These are phyloP conservation scores for Phyllostachys edulis DNA, from an alignment of 176 grass and related monocot genomes.

Conservation along the genomic window DNA sequence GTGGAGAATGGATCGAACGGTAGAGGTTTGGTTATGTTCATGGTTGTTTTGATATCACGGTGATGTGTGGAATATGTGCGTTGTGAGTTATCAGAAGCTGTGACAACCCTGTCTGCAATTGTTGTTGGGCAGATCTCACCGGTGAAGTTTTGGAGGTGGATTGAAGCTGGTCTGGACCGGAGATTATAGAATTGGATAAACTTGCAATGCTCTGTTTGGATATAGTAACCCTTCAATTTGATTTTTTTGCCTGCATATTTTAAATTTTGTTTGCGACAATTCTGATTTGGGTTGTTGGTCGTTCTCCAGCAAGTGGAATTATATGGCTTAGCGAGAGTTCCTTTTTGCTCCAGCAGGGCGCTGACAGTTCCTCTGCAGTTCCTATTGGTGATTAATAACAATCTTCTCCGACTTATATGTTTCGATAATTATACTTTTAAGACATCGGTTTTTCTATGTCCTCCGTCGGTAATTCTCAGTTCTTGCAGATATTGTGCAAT, in stretches of 20 bases:
- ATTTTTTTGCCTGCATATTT: neutral
- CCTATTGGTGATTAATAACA: neutral
- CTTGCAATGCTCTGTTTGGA: neutral
- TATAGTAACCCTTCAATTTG: neutral
- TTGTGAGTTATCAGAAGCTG: neutral
- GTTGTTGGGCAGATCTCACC: neutral
- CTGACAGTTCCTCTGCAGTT: neutral
- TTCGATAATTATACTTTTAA: neutral
- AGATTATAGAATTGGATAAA: neutral
- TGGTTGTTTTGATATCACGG: neutral
- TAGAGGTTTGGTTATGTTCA: conserved; percentile 28
- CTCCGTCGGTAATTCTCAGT: neutral
- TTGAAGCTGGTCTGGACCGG: neutral
- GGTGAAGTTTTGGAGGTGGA: neutral
- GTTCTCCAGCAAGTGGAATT: conserved; percentile 11
- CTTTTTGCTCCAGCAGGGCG: neutral
- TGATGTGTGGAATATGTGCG: neutral
- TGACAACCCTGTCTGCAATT: neutral
- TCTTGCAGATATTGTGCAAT: neutral
- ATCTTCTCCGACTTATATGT: neutral
- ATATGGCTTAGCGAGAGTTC: neutral
- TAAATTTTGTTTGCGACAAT: neutral
- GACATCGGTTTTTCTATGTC: neutral
- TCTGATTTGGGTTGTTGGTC: neutral
- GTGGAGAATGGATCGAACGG: neutral